Conservation (phyloP, 2,329 filamentous ascomycete genomes). For the Penicillium sp. region DNA sequence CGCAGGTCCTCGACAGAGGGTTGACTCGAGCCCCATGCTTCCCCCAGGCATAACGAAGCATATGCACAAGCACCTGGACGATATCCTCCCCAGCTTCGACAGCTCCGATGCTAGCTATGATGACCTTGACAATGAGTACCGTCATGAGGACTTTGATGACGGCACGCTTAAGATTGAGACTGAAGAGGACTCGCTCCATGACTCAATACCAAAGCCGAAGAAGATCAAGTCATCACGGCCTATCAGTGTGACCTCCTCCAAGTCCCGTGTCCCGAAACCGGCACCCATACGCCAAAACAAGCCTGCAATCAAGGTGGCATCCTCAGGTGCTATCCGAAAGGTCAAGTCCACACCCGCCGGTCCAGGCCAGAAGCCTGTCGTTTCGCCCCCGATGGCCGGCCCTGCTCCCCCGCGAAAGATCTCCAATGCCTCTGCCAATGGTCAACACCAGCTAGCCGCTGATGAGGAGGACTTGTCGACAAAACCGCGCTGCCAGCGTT, state of each 20-base stretch:
- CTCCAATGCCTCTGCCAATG: conserved; percentile 63
- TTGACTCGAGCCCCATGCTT: conserved; percentile 48
- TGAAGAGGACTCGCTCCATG: conserved; percentile 48
- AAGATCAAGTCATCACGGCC: conserved; percentile 58
- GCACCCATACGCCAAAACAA: conserved; percentile 35
- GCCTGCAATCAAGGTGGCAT: conserved; percentile 39
- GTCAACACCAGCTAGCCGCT: conserved; percentile 64
- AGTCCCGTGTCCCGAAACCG: conserved; percentile 37
- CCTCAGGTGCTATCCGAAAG: conserved; percentile 43
- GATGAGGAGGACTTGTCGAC: conserved; percentile 92
- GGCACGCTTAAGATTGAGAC: conserved; percentile 60
- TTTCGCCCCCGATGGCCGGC: conserved; percentile 36
- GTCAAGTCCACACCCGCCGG: conserved; percentile 36
- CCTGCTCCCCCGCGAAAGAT: conserved; percentile 60
- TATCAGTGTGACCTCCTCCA: conserved; percentile 36
- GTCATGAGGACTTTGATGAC: conserved; percentile 59
- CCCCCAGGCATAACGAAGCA: conserved; percentile 52
- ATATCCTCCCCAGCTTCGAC: conserved; percentile 61
- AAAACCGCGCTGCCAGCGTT: conserved; percentile 96
- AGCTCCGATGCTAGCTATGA: conserved; percentile 66
- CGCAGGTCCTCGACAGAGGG: conserved; percentile 47
- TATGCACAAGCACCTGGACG: conserved; percentile 55
- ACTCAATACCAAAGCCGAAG: conserved; percentile 51
- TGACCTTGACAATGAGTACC: conserved; percentile 59
- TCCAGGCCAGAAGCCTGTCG: conserved; percentile 47